These are phyloP conservation scores for Ogataea hybrid DNA, from an alignment of 1,139 yeast genomes.

Conservation along the genomic window DNA sequence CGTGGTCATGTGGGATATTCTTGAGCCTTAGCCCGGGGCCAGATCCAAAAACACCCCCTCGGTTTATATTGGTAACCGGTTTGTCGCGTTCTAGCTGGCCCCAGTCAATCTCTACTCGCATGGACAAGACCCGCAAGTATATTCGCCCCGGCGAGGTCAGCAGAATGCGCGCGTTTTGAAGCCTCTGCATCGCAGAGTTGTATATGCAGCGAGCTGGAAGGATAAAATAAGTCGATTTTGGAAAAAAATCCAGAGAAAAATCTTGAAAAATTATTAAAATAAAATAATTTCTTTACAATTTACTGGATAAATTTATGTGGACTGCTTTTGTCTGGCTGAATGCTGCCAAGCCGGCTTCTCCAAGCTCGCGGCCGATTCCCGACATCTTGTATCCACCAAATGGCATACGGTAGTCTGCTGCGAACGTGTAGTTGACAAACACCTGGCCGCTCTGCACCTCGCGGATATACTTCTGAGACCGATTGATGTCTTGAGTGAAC, in stretches of 20 bases:
- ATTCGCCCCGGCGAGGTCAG: background rate
- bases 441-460: slow-evolving; percentile 48
- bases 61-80: background rate
- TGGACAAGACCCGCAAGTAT: slow-evolving; percentile 1
- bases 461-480: slow-evolving; percentile 37
- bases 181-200: slow-evolving; percentile 9
- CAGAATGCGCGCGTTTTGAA: background rate
- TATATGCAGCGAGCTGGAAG: background rate
- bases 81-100: background rate
- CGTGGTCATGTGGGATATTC: too few relatives aligned
- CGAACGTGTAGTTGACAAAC: slow-evolving; percentile 58
- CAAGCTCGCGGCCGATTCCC: slow-evolving; percentile 61
- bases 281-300: slow-evolving; percentile 11
- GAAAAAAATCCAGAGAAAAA: slow-evolving; percentile 1
- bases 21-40: background rate
- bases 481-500: slow-evolving; percentile 46
- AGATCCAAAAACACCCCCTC: background rate
- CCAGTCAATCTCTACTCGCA: slow-evolving; percentile 5
- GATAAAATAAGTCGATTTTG: slow-evolving; percentile 2
- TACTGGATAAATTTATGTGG: slow-evolving; percentile 47
- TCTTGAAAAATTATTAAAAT: slow-evolving; percentile 1
- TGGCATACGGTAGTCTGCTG: slow-evolving; percentile 54
- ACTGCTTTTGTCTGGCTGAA: slow-evolving; percentile 60
- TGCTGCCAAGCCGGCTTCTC: slow-evolving; percentile 54
- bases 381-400: slow-evolving; percentile 55